Base-by-base conservation (phyloP, 2,329 filamentous ascomycete species). In the Hymenotorrendiella dingleyae region DNA sequence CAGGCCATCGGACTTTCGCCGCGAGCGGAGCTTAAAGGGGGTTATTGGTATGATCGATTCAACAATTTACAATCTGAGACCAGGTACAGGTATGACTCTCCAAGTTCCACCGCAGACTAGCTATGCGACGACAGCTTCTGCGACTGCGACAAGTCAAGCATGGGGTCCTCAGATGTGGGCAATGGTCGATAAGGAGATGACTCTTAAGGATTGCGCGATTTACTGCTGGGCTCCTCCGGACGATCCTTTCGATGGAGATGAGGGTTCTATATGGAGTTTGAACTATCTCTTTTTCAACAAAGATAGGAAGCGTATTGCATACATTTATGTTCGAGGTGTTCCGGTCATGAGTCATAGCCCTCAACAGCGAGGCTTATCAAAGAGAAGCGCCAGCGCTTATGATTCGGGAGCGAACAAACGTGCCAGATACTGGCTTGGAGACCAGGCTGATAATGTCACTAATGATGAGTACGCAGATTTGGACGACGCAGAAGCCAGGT, bases 221-320 rank as follows among this genome's bases (percentile, higher is more conserved):
- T 97, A 95, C 64, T 85, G 84, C 43, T 98, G 94, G 67, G 79
- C 84, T 39, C 93, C 93, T 0, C 83, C 88, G 29, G 86, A 90
- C 48, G 90, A 95, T 59, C 88, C 89, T 0, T 95, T 94, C 57
- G 84, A 90, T 55, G 89, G 89, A 50, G 90, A 94, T 48, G 89
- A 96, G 59, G 86, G 87, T 48, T 84, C 90, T 8, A 90, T 98
- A 49, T 98, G 91, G 91, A 89, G 86, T 37, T 74, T 90, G 49
- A 90, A 97, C 64, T 96, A 94, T 66, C 95, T 98, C 70, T 94
- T 97, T 65, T 97, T 96, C 75, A 96, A 94, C 71, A 91, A 91
- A 58, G 73, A 82, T 20, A 76, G 84, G 60, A 97, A 97, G 70
- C 81, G 93, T 30, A 91, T 98, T 14, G 90, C 88, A 47, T 98